Percentiles rank a stretch among this genome's conserved stretches.
These are phyloP conservation scores for Penicillium digitatum DNA, from an alignment of 2,329 filamentous ascomycete genomes.

Conservation along the genomic window DNA sequence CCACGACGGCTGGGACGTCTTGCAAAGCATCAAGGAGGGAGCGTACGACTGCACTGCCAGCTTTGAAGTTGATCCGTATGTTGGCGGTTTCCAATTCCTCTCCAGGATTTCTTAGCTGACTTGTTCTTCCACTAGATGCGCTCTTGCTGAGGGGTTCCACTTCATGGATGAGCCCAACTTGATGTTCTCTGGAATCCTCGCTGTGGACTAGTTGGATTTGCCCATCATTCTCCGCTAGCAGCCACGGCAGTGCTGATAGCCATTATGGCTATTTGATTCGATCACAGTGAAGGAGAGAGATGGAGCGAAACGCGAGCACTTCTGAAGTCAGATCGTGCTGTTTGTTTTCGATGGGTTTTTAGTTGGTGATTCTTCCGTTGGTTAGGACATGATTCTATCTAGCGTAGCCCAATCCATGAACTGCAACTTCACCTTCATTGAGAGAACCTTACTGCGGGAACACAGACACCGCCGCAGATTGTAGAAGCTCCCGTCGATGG, in stretches of 20 bases:
- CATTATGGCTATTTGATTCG: not conserved
- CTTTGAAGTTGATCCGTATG: slow-evolving; percentile 17
- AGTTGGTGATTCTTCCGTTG: not conserved
- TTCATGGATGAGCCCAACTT: slow-evolving; percentile 6
- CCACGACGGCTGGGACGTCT: slow-evolving; percentile 5
- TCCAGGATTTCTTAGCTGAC: not conserved
- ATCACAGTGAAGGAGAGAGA: not conserved
- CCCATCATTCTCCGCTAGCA: not conserved
- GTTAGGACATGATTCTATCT: not conserved
- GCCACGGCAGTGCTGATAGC: not conserved
- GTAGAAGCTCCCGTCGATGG: not conserved
- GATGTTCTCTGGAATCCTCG: not conserved
- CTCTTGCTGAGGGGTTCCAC: not conserved
- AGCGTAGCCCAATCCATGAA: not conserved
- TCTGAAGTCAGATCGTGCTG: not conserved
- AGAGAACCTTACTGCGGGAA: not conserved
- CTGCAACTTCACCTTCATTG: not conserved
- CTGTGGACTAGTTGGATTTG: not conserved
- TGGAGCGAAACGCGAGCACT: not conserved
- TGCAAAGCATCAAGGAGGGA: slow-evolving; percentile 1
- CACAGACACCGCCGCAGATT: not conserved
- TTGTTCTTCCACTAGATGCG: not conserved
- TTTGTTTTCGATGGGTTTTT: not conserved
- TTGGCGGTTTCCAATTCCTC: not conserved
- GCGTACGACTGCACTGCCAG: slow-evolving; percentile 1